A percentile compares a stretch with the other conserved stretches of the same genome.
phyloP scores from a whole-genome alignment of 2,329 filamentous ascomycete genomes.

The Apiospora phragmitis region DNA sequence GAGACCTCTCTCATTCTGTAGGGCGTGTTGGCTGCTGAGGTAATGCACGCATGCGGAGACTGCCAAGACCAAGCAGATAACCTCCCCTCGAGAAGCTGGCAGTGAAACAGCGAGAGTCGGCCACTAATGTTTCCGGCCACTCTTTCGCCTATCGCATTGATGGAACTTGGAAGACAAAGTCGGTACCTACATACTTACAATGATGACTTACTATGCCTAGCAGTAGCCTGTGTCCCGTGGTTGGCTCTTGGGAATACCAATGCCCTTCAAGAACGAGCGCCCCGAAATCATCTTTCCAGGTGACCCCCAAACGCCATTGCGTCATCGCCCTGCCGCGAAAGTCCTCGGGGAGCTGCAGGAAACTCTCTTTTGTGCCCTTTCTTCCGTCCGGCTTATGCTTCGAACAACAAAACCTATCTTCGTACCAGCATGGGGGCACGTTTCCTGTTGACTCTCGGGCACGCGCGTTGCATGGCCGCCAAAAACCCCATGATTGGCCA shows the following conservation, averaged over 20 bases:
- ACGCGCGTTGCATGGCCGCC: neutral
- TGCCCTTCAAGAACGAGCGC: neutral
- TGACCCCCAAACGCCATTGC: conserved; percentile 7
- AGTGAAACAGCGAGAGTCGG: conserved; percentile 2
- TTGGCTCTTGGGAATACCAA: neutral
- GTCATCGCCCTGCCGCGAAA: neutral
- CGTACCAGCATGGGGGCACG: neutral
- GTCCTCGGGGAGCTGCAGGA: neutral
- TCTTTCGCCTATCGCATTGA: neutral
- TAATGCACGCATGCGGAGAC: conserved; percentile 3
- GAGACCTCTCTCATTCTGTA: conserved; percentile 2
- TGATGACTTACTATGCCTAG: neutral
- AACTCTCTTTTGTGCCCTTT: neutral
- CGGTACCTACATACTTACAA: neutral
- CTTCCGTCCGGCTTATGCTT: neutral
- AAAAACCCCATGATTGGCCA: neutral
- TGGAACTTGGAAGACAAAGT: neutral
- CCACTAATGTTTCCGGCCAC: neutral
- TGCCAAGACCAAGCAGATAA: neutral
- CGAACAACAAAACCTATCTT: neutral
- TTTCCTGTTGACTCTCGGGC: neutral
- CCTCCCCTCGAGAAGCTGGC: neutral
- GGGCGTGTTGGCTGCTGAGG: conserved; percentile 1
- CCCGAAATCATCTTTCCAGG: neutral
- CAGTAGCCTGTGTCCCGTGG: neutral